Evolutionary conservation across 2,329 filamentous ascomycete species (phyloP).

Genomic region (Malbranchea zuffiana): DNA sequence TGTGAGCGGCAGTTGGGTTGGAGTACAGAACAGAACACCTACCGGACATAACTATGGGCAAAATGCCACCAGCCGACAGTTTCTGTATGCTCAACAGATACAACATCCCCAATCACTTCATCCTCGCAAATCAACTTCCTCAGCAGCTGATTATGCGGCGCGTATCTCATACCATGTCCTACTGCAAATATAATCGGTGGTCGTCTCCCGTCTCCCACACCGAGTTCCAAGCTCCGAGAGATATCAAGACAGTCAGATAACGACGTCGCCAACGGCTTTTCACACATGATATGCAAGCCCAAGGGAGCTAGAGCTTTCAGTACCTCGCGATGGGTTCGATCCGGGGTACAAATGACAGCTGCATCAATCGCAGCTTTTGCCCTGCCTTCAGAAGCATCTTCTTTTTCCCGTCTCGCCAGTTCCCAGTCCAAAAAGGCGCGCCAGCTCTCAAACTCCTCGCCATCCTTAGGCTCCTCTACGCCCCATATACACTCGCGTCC

Average conservation of each 20-base stretch:
- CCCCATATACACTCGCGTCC: too few relatives aligned
- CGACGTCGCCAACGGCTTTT: slow-evolving; percentile 69
- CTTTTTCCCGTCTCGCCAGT: too few relatives aligned
- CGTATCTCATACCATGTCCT: slow-evolving; percentile 73
- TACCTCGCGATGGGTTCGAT: too few relatives aligned
- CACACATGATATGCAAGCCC: slow-evolving; percentile 73
- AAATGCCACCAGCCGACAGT: slow-evolving; percentile 85
- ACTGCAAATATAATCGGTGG: slow-evolving; percentile 83
- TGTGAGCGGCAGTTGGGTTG: background rate
- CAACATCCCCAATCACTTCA: slow-evolving; percentile 59
- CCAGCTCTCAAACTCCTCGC: too few relatives aligned
- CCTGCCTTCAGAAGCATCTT: too few relatives aligned
- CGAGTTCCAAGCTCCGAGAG: slow-evolving; percentile 25
- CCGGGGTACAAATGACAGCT: too few relatives aligned
- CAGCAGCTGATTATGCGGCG: slow-evolving; percentile 69
- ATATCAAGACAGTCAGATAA: slow-evolving; percentile 62
- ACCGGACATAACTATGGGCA: slow-evolving; percentile 60
- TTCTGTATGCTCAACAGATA: slow-evolving; percentile 71
- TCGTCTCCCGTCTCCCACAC: slow-evolving; percentile 14
- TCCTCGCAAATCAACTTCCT: slow-evolving; percentile 61
- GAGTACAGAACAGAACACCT: background rate
- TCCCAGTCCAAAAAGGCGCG: too few relatives aligned
- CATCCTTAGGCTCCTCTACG: too few relatives aligned
- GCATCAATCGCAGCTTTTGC: too few relatives aligned
- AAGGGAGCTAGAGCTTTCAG: too few relatives aligned